Percentiles rank a stretch among this genome's conserved stretches.
Evolutionary conservation across 1,139 yeast genomes (phyloP).

Genomic region (Debaryomyces robertsiae): DNA sequence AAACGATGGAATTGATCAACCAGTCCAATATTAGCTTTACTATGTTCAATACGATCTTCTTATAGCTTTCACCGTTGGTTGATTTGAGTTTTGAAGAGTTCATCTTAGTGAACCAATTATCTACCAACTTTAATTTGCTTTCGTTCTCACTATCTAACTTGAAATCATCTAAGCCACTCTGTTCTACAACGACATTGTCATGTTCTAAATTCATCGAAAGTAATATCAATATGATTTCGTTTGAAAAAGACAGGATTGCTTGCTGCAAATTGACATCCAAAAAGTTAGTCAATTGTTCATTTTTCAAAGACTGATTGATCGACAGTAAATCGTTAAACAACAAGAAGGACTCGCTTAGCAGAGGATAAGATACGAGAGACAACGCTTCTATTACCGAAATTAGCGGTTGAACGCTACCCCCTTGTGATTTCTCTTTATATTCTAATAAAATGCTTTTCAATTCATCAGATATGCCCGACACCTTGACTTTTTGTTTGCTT

Average conservation of each 20-base stretch:
- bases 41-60: constrained; percentile 27
- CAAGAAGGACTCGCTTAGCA: constrained; percentile 33
- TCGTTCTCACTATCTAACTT: constrained; percentile 26
- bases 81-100: constrained; percentile 25
- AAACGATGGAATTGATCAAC: constrained; percentile 30
- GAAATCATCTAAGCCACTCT: constrained; percentile 18
- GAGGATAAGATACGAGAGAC: constrained; percentile 37
- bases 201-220: constrained; percentile 22
- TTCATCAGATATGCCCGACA: constrained; percentile 25
- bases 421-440: constrained; percentile 17
- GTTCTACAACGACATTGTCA: constrained; percentile 17
- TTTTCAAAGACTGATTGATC: constrained; percentile 20
- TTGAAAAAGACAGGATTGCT: constrained; percentile 22
- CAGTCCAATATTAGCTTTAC: constrained; percentile 36
- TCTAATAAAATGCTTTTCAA: constrained; percentile 26
- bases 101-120: constrained; percentile 30
- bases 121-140: constrained; percentile 24
- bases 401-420: constrained; percentile 14
- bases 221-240: constrained; percentile 22
- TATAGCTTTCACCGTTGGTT: constrained; percentile 34
- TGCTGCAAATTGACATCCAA: constrained; percentile 27
- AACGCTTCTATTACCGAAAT: constrained; percentile 34
- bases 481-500: constrained; percentile 9
- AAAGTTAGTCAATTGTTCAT: constrained; percentile 22
- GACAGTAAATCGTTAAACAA: constrained; percentile 39